phyloP scores from a whole-genome alignment of 2,329 filamentous ascomycete species.

The Aspergillus fijiensis region DNA sequence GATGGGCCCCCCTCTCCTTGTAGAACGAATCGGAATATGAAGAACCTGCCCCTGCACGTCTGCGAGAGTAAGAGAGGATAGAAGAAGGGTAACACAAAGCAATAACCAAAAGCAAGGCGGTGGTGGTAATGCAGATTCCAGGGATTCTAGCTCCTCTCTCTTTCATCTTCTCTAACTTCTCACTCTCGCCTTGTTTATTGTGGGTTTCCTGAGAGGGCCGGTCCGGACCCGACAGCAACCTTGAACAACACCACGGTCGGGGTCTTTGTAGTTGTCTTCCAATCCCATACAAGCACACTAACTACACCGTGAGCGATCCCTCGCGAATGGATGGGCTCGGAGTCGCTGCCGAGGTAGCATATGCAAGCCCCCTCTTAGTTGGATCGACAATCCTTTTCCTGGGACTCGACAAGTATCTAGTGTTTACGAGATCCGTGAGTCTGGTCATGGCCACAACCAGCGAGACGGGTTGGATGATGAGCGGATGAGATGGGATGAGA shows the following conservation, averaged over 20 bases:
- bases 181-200: background rate
- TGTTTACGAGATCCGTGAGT: slow-evolving; percentile 3
- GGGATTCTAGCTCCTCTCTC: background rate
- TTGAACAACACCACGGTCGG: background rate
- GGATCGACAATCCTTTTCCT: slow-evolving; percentile 19
- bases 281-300: background rate
- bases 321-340: slow-evolving; percentile 17
- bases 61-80: background rate
- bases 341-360: slow-evolving; percentile 22
- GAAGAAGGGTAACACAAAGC: background rate
- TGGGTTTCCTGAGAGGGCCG: background rate
- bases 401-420: background rate
- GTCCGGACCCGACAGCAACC: background rate
- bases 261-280: background rate
- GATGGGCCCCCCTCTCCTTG: too few relatives aligned
- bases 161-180: background rate
- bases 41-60: background rate
- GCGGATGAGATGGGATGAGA: background rate
- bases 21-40: too few relatives aligned
- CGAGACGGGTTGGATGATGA: background rate
- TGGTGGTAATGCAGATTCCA: background rate
- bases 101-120: background rate
- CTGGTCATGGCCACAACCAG: slow-evolving; percentile 3
- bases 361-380: slow-evolving; percentile 23
- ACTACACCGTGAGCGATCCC: background rate